Evolutionary conservation across 768 basidiomycete species (phyloP).

Genomic region (Chlorophyllum brunneum): DNA sequence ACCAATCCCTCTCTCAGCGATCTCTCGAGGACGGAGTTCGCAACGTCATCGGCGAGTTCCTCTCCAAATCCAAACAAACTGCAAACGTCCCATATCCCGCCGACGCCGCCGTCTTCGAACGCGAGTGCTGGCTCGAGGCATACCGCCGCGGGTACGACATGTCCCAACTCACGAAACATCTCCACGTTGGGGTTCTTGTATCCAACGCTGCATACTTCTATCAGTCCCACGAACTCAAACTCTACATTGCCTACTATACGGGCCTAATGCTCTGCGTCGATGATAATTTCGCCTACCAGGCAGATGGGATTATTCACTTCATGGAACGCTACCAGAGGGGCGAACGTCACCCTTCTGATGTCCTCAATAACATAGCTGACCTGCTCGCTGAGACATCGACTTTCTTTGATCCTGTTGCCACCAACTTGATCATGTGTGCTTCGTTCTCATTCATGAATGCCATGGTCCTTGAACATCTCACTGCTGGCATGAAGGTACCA

Average conservation of each 20-base stretch:
- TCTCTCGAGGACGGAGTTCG: constrained; percentile 12
- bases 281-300: constrained; percentile 9
- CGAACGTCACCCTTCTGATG: constrained; percentile 9
- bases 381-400: constrained; percentile 6
- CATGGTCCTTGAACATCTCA: constrained; percentile 10
- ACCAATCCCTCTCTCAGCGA: not conserved
- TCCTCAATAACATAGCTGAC: constrained; percentile 10
- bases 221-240: constrained; percentile 9
- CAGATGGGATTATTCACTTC: constrained; percentile 10
- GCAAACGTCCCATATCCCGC: constrained; percentile 4
- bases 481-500: constrained; percentile 4
- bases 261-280: constrained; percentile 11
- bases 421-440: constrained; percentile 10
- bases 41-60: constrained; percentile 10
- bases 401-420: constrained; percentile 10
- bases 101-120: constrained; percentile 7
- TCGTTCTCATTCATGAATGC: constrained; percentile 14
- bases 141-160: constrained; percentile 12
- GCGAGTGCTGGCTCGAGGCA: constrained; percentile 12
- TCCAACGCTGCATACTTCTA: constrained; percentile 13
- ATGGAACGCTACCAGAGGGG: constrained; percentile 11
- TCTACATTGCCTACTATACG: constrained; percentile 14
- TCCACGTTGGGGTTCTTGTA: constrained; percentile 10
- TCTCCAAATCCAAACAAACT: constrained; percentile 6
- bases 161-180: constrained; percentile 7